A percentile compares a stretch with the other conserved stretches of the same genome.
Evolutionary conservation across 176 grass and related monocot genomes (phyloP).

Genomic region (Hordeum vulgare): MorexV3_pseudomolecules_assembly NC_058522.1:101249993-101250492

Average conservation of each 20-base stretch:
- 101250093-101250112: conserved; percentile 56
- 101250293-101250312: conserved; percentile 36
- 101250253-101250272: conserved; percentile 10
- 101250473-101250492: background rate
- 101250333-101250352: conserved; percentile 82
- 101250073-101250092: conserved; percentile 48
- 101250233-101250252: conserved; percentile 15
- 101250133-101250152: conserved; percentile 65
- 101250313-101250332: conserved; percentile 63
- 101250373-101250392: conserved; percentile 13
- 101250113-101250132: conserved; percentile 25
- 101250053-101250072: conserved; percentile 76
- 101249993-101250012: conserved; percentile 31
- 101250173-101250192: conserved; percentile 51
- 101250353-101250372: conserved; percentile 73
- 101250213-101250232: conserved; percentile 45
- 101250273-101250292: conserved; percentile 62
- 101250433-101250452: background rate
- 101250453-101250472: background rate
- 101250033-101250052: conserved; percentile 65
- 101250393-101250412: background rate
- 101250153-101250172: conserved; percentile 63
- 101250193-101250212: conserved; percentile 49
- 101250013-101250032: conserved; percentile 71
- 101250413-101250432: background rate